Conservation (phyloP, 2,329 filamentous ascomycete species). For the Camillea tinctor region DNA sequence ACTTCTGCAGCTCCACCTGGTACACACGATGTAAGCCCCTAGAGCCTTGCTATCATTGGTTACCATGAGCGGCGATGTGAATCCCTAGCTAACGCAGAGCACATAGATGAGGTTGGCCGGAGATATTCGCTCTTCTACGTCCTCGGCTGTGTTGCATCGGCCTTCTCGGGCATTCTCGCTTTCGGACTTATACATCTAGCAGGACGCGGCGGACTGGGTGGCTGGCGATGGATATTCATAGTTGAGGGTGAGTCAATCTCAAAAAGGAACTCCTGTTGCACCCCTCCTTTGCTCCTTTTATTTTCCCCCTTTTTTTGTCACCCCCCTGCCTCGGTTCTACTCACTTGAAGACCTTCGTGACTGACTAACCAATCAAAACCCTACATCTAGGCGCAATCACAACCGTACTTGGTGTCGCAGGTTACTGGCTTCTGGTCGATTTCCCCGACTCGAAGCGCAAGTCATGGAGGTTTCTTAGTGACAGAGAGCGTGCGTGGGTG, state of each 20-base stretch:
- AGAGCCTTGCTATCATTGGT: not conserved
- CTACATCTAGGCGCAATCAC: slow-evolving; percentile 52
- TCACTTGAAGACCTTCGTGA: not conserved
- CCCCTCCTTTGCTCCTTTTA: not conserved
- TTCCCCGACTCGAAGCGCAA: slow-evolving; percentile 46
- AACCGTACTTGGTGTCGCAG: slow-evolving; percentile 39
- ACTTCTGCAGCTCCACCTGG: slow-evolving; percentile 53
- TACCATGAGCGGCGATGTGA: not conserved
- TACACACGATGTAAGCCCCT: slow-evolving; percentile 59
- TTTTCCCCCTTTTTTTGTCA: no score
- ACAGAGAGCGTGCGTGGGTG: slow-evolving; percentile 38
- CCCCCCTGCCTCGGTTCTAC: no score
- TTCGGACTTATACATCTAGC: slow-evolving; percentile 68
- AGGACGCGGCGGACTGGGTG: slow-evolving; percentile 51
- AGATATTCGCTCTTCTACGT: slow-evolving; percentile 69
- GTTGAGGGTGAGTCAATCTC: slow-evolving; percentile 42
- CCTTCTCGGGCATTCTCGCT: slow-evolving; percentile 67
- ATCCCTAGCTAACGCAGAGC: not conserved
- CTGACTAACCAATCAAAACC: slow-evolving; percentile 6
- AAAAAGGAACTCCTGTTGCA: not conserved
- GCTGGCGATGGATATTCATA: slow-evolving; percentile 70
- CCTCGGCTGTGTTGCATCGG: slow-evolving; percentile 64
- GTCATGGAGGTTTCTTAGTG: slow-evolving; percentile 40
- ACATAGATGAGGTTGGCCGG: slow-evolving; percentile 63
- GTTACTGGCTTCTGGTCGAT: slow-evolving; percentile 47